Conservation (phyloP, 179 eudicot species). For the Patellifolia procumbens region DNA sequence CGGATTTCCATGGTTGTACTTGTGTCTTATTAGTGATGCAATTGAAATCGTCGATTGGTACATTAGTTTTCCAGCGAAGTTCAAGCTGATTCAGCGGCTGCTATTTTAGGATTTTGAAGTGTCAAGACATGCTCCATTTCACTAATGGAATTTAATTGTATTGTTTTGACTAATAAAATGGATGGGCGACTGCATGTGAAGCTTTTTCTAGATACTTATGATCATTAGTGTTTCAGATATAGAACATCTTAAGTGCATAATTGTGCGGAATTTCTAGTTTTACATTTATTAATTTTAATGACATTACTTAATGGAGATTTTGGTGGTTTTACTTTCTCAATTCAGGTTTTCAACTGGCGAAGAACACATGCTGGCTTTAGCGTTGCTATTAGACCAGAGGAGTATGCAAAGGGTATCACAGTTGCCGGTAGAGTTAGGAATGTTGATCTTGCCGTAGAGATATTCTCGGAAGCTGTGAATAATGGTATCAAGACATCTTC, state of each 20-base stretch:
- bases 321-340: constrained; percentile 11
- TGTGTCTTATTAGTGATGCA: background rate
- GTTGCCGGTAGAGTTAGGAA: constrained; percentile 64
- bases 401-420: constrained; percentile 66
- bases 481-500: constrained; percentile 39
- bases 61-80: background rate
- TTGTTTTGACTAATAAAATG: background rate
- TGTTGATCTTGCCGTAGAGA: constrained; percentile 60
- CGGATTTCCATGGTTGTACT: background rate
- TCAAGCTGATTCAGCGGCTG: background rate
- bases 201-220: too few relatives aligned
- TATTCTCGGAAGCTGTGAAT: constrained; percentile 64
- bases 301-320: constrained; percentile 7
- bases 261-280: background rate
- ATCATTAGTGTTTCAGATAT: too few relatives aligned
- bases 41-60: background rate
- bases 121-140: background rate
- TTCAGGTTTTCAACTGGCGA: constrained; percentile 80
- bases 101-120: background rate
- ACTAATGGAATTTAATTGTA: background rate
- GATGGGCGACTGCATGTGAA: too few relatives aligned
- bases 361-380: constrained; percentile 41
- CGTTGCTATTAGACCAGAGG: constrained; percentile 60
- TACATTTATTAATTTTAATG: background rate
- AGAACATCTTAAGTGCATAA: background rate